Evolutionary conservation across 257 asterid genomes (phyloP).

Genomic region (Lantana camara): DNA sequence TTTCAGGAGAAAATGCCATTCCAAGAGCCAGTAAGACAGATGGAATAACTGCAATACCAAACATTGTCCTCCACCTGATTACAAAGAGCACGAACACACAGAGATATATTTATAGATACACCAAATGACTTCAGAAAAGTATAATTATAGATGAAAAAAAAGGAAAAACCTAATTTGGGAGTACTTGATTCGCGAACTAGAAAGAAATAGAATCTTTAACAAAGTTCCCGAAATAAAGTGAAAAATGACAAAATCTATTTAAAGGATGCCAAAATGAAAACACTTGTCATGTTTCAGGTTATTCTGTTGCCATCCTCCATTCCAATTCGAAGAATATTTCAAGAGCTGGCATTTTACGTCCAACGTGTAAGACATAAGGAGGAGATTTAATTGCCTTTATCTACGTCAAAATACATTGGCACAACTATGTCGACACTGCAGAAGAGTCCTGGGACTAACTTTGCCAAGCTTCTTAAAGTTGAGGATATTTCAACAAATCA

Average conservation of each 20-base stretch:
- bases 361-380: background rate
- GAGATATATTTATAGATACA: too few relatives aligned
- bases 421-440: background rate
- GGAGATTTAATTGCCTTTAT: background rate
- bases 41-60: constrained; percentile 79
- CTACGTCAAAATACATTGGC: background rate
- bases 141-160: too few relatives aligned
- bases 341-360: background rate
- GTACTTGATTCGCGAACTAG: too few relatives aligned
- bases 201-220: too few relatives aligned
- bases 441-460: background rate
- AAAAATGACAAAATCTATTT: background rate
- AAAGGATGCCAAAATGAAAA: background rate
- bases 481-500: background rate
- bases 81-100: constrained; percentile 27
- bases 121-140: too few relatives aligned
- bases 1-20: constrained; percentile 95
- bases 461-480: background rate
- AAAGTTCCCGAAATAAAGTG: background rate
- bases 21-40: constrained; percentile 81
- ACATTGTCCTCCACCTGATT: constrained; percentile 99
- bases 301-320: background rate
- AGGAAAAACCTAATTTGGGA: too few relatives aligned
- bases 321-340: background rate
- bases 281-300: background rate